A percentile compares a stretch with the other conserved stretches of the same genome.
These are phyloP conservation scores for Mycogone perniciosa DNA, from an alignment of 2,329 filamentous ascomycete species.

Conservation along the genomic window DNA sequence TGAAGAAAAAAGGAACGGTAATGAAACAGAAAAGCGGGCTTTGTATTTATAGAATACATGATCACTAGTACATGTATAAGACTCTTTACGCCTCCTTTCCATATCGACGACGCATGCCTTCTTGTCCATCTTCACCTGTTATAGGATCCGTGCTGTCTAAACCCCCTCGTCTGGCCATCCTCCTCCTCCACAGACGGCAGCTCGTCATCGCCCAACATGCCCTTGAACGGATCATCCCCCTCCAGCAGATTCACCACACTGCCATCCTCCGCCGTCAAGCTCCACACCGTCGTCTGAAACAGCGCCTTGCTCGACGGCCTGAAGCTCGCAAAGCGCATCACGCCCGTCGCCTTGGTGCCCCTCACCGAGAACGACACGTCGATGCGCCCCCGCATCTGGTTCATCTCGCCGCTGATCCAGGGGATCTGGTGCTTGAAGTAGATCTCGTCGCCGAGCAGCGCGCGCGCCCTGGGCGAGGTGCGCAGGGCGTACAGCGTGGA, in stretches of 20 bases:
- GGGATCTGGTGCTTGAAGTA: conserved; percentile 74
- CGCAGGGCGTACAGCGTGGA: conserved; percentile 89
- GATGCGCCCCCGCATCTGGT: conserved; percentile 87
- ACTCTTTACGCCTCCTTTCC: conserved; percentile 10
- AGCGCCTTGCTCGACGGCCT: conserved; percentile 53
- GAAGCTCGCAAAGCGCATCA: conserved; percentile 75
- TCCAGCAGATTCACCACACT: conserved; percentile 66
- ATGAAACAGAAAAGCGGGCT: conserved; percentile 24
- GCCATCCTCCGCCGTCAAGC: conserved; percentile 60
- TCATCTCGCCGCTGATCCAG: conserved; percentile 82
- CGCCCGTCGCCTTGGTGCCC: conserved; percentile 62
- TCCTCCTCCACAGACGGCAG: conserved; percentile 20
- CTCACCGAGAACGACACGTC: conserved; percentile 82
- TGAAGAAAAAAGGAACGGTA: background rate
- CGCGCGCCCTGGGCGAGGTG: conserved; percentile 67
- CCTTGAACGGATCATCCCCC: conserved; percentile 61
- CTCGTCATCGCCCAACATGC: conserved; percentile 38
- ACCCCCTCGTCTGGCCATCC: conserved; percentile 40
- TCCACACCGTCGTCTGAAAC: conserved; percentile 92
- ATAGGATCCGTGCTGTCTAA: conserved; percentile 40
- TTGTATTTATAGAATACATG: conserved; percentile 34
- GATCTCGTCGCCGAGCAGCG: conserved; percentile 77
- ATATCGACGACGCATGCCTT: background rate
- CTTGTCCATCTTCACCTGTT: conserved; percentile 23
- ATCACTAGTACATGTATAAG: conserved; percentile 23